Conservation (phyloP, 2,329 filamentous ascomycete genomes). For the Ceratocystis variospora region DNA sequence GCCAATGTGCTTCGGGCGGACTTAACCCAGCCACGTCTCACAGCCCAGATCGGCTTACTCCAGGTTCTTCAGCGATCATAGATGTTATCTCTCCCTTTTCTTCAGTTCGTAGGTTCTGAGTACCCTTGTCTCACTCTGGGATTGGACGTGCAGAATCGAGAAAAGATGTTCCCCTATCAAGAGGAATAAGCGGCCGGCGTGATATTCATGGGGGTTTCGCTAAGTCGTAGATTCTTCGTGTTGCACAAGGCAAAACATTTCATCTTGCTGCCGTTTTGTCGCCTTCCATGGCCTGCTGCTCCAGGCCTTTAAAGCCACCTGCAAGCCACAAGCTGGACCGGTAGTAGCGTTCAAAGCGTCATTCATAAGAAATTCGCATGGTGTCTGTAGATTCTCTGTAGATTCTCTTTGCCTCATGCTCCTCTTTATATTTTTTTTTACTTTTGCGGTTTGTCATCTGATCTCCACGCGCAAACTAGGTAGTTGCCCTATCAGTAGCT, state of each 20-base stretch:
- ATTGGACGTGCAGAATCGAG: conserved; percentile 1
- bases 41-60: neutral
- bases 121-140: neutral
- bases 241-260: neutral
- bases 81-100: neutral
- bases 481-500: neutral
- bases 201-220: neutral
- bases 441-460: neutral
- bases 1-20: neutral
- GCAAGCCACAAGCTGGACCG: neutral
- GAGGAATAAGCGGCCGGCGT: neutral
- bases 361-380: neutral
- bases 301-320: neutral
- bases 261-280: neutral
- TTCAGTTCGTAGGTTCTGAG: neutral
- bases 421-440: neutral
- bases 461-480: neutral
- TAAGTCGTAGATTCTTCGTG: neutral
- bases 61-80: neutral
- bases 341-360: neutral
- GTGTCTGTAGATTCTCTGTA: neutral
- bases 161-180: neutral
- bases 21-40: neutral
- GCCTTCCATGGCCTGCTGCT: neutral
- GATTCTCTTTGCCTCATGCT: neutral